These are phyloP conservation scores for Blastobotrys niveus DNA, from an alignment of 1,139 yeast genomes.

Conservation along the genomic window DNA sequence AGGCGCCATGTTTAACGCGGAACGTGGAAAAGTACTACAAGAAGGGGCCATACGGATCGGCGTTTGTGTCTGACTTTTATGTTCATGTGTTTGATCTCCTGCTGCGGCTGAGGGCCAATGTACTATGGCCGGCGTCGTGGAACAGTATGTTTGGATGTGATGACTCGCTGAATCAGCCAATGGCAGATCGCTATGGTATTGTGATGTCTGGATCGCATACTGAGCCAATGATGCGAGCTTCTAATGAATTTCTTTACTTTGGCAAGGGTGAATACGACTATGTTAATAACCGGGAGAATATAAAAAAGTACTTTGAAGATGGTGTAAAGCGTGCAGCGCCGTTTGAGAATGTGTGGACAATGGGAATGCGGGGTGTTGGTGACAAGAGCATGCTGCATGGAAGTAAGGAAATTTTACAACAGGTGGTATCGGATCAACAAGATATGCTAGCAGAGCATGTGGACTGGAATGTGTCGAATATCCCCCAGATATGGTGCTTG, in stretches of 20 bases:
- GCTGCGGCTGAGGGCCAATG: slow-evolving; percentile 20
- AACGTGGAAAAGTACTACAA: slow-evolving; percentile 18
- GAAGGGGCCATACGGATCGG: slow-evolving; percentile 16
- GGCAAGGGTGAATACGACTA: slow-evolving; percentile 23
- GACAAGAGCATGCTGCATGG: slow-evolving; percentile 20
- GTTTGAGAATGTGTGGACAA: slow-evolving; percentile 19
- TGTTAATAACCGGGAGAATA: slow-evolving; percentile 15
- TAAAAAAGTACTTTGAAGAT: slow-evolving; percentile 17
- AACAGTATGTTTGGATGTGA: slow-evolving; percentile 20
- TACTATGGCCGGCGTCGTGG: slow-evolving; percentile 25
- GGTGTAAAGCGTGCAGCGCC: slow-evolving; percentile 20
- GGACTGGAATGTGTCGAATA: slow-evolving; percentile 14
- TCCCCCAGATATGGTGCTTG: slow-evolving; percentile 24
- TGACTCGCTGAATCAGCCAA: slow-evolving; percentile 17
- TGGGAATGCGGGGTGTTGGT: slow-evolving; percentile 23
- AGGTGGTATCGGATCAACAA: slow-evolving; percentile 18
- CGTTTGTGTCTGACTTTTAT: slow-evolving; percentile 18
- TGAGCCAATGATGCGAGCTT: slow-evolving; percentile 22
- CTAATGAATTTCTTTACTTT: slow-evolving; percentile 22
- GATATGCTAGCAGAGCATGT: slow-evolving; percentile 14
- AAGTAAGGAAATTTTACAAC: slow-evolving; percentile 18
- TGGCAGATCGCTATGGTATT: slow-evolving; percentile 22
- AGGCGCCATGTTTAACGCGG: slow-evolving; percentile 19
- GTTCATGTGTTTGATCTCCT: slow-evolving; percentile 21
- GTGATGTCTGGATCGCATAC: slow-evolving; percentile 24